phyloP scores from a whole-genome alignment of 2,329 filamentous ascomycete genomes.

The Fusarium sp. region DNA sequence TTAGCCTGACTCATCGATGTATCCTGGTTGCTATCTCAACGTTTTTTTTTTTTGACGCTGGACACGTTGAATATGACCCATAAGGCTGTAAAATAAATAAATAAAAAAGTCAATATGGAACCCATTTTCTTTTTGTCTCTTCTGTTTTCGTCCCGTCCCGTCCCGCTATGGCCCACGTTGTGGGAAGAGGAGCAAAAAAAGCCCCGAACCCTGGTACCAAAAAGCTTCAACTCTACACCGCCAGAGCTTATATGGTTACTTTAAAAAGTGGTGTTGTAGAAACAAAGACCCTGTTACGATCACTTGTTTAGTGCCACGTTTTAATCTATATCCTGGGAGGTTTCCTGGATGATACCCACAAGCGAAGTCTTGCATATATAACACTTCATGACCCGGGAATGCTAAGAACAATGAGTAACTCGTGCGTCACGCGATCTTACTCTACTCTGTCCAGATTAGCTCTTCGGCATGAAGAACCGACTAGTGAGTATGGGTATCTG shows the following conservation, averaged over 20 bases:
- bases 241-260: conserved; percentile 20
- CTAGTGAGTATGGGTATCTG: not conserved
- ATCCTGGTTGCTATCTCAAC: not conserved
- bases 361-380: not conserved
- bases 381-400: not conserved
- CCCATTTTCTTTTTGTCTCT: not conserved
- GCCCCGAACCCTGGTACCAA: not conserved
- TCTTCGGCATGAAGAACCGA: not conserved
- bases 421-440: not conserved
- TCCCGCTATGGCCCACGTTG: conserved; percentile 27
- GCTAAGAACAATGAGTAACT: not conserved
- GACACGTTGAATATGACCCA: conserved; percentile 7
- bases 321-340: not conserved
- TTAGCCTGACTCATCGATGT: conserved; percentile 6
- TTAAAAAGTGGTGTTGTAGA: conserved; percentile 9
- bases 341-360: conserved; percentile 18
- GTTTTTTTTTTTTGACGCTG: not conserved
- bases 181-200: conserved; percentile 5
- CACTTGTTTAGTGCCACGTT: conserved; percentile 17
- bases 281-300: conserved; percentile 8
- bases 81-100: conserved; percentile 27
- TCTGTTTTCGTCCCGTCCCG: conserved; percentile 13
- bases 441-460: not conserved
- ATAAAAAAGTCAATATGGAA: conserved; percentile 1
- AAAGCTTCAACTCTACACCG: conserved; percentile 34